Evolutionary conservation across 495 filamentous ascomycete genomes (phyloP).

Genomic region (Tuber magnatum): DNA sequence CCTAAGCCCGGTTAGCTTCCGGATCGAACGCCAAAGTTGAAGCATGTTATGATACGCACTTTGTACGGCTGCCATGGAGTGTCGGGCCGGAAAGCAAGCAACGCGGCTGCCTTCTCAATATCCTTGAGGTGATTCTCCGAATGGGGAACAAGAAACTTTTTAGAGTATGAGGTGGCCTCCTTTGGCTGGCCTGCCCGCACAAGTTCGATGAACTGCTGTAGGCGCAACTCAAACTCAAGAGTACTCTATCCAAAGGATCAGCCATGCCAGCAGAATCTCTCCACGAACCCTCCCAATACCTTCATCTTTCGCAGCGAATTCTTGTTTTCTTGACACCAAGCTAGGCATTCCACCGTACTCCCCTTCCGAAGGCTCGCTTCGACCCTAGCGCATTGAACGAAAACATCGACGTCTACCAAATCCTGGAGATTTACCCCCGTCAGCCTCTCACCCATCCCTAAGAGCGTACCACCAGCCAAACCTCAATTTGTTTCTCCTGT

Average conservation of each 20-base stretch:
- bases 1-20: conserved; percentile 44
- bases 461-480: conserved; percentile 25
- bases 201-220: conserved; percentile 92
- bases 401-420: conserved; percentile 82
- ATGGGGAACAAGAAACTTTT: conserved; percentile 66
- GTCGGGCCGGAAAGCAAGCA: conserved; percentile 66
- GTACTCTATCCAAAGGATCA: conserved; percentile 53
- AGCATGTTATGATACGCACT: conserved; percentile 42
- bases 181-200: conserved; percentile 59
- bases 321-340: conserved; percentile 90
- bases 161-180: conserved; percentile 74
- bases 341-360: conserved; percentile 69
- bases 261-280: neutral
- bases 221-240: conserved; percentile 86
- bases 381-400: conserved; percentile 72
- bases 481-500: conserved; percentile 59
- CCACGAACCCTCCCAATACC: conserved; percentile 46
- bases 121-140: conserved; percentile 60
- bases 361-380: conserved; percentile 60
- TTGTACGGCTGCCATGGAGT: conserved; percentile 57
- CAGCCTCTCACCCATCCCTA: conserved; percentile 1
- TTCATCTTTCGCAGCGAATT: conserved; percentile 75
- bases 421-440: conserved; percentile 43
- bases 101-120: conserved; percentile 64
- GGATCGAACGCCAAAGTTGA: neutral